Evolutionary conservation across 768 basidiomycete genomes (phyloP), one percentile per base, ranked within the genome.

Genomic region (Macrolepiota dolichaula): DNA sequence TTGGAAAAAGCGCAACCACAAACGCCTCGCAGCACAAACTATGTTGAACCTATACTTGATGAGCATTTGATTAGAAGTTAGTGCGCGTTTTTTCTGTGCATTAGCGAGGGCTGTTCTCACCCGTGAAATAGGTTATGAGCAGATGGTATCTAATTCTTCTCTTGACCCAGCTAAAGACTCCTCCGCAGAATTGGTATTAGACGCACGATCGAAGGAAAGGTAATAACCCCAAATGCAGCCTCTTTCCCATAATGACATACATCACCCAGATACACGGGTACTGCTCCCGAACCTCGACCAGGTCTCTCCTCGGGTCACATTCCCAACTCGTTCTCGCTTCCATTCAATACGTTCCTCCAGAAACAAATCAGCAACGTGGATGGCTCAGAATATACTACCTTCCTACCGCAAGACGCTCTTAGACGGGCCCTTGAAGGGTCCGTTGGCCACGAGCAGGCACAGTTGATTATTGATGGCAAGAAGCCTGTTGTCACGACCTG

Each of bases 221-320:
- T 92, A 65, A 50, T 81, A 69, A 19, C 32, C 44, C 17, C 32
- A 3, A 44, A 13, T 17, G 11, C 9, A 29, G 13, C 36, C 49
- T 15, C 49, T 42, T 32, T 49, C 19, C 13, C 46, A 17, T 47
- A 35, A 27, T 12, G 54, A n/a, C 25, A 37, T 49, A 11, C 7
- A 42, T 64, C 22, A 59, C 49, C 67, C n/a, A 96, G 96, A 63
- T 98, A 85, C 71, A 76, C 83, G 25, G 96, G 95, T 17, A 79
- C 77, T 36, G 89, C 89, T 36, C 89, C 94, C 9, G 97, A 99
- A 71, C 97, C 97, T 12, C 85, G 97, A 13, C 84, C 92, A 13
- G 89, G 89, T 15, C 79, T 98, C 55, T 82, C 92, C 22, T 93
- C 92, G 0, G 97, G 97, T 0, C 97, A 98, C 71, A 95, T 98